Conservation (phyloP, 1,139 yeast genomes). For the Blastobotrys petasosporus region DNA sequence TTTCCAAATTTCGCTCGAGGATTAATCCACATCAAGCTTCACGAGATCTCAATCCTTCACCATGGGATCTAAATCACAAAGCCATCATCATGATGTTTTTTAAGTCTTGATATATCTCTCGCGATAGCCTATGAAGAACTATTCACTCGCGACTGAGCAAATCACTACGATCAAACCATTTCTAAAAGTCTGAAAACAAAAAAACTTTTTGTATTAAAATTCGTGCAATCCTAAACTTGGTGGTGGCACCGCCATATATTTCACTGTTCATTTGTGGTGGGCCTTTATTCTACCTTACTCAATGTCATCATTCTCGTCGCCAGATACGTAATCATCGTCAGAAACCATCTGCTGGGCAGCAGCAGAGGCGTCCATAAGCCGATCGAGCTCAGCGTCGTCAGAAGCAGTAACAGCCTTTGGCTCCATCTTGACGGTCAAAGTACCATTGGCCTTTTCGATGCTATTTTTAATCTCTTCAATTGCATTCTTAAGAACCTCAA, state of each 20-base stretch:
- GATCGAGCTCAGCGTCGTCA: conserved; percentile 97
- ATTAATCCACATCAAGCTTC: too few species aligned
- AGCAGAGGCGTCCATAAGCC: conserved; percentile 73
- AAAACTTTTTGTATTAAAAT: not conserved
- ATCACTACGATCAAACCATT: too few species aligned
- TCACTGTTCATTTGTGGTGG: not conserved
- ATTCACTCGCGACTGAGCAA: too few species aligned
- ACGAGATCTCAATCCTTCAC: too few species aligned
- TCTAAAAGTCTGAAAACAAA: not conserved
- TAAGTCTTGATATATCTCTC: too few species aligned
- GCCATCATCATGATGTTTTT: too few species aligned
- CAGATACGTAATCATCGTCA: conserved; percentile 54
- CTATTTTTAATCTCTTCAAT: conserved; percentile 66
- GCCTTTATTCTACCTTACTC: not conserved
- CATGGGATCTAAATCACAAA: too few species aligned
- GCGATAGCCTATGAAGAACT: too few species aligned
- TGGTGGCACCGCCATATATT: not conserved
- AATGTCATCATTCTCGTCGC: conserved; percentile 30
- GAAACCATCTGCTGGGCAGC: conserved; percentile 58
- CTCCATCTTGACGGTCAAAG: conserved; percentile 90
- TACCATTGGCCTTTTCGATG: conserved; percentile 74
- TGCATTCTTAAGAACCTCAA: conserved; percentile 70
- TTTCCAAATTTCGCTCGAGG: too few species aligned
- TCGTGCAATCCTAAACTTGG: not conserved
- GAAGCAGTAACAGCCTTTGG: conserved; percentile 98